These are phyloP conservation scores for Acorus calamus DNA, from an alignment of 106 monocot species.

Conservation along the genomic window DNA sequence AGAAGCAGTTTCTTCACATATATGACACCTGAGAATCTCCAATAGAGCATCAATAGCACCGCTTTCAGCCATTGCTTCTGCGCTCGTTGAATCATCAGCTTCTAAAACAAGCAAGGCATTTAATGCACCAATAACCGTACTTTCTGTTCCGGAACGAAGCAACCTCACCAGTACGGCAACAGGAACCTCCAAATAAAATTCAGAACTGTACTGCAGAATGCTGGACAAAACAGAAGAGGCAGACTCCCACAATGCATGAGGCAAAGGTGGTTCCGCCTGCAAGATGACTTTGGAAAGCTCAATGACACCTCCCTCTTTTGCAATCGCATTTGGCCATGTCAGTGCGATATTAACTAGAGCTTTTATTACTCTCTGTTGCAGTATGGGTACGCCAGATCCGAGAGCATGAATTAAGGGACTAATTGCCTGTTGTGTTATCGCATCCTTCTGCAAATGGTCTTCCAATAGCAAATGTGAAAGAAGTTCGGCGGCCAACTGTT, in stretches of 20 bases:
- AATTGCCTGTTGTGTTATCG: conserved; percentile 77
- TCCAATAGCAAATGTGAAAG: conserved; percentile 81
- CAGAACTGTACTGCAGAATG: conserved; percentile 91
- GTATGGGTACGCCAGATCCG: conserved; percentile 57
- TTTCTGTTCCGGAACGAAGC: conserved; percentile 81
- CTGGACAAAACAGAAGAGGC: conserved; percentile 76
- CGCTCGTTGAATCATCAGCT: conserved; percentile 95
- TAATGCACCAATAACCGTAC: conserved; percentile 83
- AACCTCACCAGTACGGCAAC: conserved; percentile 87
- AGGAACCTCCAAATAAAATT: conserved; percentile 91
- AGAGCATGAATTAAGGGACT: conserved; percentile 82
- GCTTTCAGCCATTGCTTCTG: conserved; percentile 93
- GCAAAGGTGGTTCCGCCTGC: conserved; percentile 77
- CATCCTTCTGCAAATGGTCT: conserved; percentile 77
- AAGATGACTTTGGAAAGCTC: conserved; percentile 91
- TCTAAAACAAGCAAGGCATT: conserved; percentile 95
- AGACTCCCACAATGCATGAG: conserved; percentile 91
- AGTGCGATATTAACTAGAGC: conserved; percentile 70
- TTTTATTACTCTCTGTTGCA: conserved; percentile 86
- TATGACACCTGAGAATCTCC: conserved; percentile 74
- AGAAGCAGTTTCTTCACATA: conserved; percentile 91
- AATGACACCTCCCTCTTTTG: conserved; percentile 97
- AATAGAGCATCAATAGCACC: conserved; percentile 87
- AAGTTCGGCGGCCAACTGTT: conserved; percentile 91
- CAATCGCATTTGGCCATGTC: conserved; percentile 89